Base-by-base conservation (phyloP, 1,284 basidiomycete species). In the Cryptococcus hybrid region DNA sequence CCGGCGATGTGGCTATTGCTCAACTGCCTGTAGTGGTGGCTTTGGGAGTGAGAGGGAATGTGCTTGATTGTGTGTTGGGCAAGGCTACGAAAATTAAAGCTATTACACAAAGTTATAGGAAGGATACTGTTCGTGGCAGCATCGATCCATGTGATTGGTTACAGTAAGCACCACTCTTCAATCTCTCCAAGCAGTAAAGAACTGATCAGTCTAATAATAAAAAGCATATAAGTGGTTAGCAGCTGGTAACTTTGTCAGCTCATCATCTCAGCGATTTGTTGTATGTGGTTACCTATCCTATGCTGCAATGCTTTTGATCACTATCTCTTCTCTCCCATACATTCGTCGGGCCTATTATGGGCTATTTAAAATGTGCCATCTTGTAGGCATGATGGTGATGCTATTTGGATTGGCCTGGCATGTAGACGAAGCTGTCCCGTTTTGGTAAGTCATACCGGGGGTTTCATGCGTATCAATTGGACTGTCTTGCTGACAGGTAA, bases 381-480 rank as follows among this genome's bases (percentile, higher is more conserved):
- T 82, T 45, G 69, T 90, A 84, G 66, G 82, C 65, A 89, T 90
- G 76, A 88, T 90, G 57, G 88, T 78, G 71, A 86, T 90, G 67
- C 85, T 85, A 24, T 86, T 88, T 7, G 89, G 88, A 49, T 84
- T 86, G 7, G 88, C 88, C 78, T 88, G 90, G 85, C 90, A 92
- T 43, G 88, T 89, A 70, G 88, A 88, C 71, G 82, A 85, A 39
- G 84, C 86, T 0, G 85, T 86, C 18, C 83, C 79, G 34, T 88
- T 84, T 80, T 86, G 67, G 70, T 72, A 45, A 63, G 70, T 57
- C 1, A 37, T 5, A 13, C 46, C 46, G 7, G 40, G 12, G 9
- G 12, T 30, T 5, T 13, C 39, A 3, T 40, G 7, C 8, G 5
- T 7, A 3, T 18, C 12, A 18, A 18, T 18, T 18, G 18, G 15